These are phyloP conservation scores for Neonectria neomacrospora DNA, from an alignment of 2,329 filamentous ascomycete genomes.

Conservation along the genomic window DNA sequence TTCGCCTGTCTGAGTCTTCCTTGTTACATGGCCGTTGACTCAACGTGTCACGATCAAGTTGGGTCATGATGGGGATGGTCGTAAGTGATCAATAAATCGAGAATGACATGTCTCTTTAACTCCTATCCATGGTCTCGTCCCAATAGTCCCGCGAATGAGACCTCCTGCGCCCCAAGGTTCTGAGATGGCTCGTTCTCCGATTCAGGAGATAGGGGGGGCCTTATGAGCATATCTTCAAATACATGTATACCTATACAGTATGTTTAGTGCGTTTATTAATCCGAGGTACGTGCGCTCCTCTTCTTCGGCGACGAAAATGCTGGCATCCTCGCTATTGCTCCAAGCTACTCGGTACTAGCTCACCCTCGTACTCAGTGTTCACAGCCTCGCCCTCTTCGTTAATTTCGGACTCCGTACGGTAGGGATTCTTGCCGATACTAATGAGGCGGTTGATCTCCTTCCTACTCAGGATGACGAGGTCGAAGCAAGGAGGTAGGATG, in stretches of 20 bases:
- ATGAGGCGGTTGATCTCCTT: conserved; percentile 60
- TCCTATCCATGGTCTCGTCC: not conserved
- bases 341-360: not conserved
- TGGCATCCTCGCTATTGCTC: not conserved
- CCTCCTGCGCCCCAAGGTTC: not conserved
- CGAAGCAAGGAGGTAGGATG: conserved; percentile 60
- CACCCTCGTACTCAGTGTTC: conserved; percentile 48
- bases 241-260: too few species aligned
- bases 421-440: conserved; percentile 59
- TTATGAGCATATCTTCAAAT: too few species aligned
- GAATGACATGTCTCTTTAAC: not conserved
- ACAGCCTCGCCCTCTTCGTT: conserved; percentile 52
- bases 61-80: not conserved
- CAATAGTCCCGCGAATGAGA: not conserved
- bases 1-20: not conserved
- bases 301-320: too few species aligned
- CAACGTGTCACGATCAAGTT: not conserved
- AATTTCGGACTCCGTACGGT: conserved; percentile 59
- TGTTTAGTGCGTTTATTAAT: too few species aligned
- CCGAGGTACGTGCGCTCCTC: too few species aligned
- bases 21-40: not conserved
- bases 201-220: too few species aligned
- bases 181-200: not conserved
- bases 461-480: conserved; percentile 59
- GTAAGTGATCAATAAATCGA: conserved; percentile 1